phyloP scores from a whole-genome alignment of 2,329 filamentous ascomycete species.

The Botrytis sinoallii region DNA sequence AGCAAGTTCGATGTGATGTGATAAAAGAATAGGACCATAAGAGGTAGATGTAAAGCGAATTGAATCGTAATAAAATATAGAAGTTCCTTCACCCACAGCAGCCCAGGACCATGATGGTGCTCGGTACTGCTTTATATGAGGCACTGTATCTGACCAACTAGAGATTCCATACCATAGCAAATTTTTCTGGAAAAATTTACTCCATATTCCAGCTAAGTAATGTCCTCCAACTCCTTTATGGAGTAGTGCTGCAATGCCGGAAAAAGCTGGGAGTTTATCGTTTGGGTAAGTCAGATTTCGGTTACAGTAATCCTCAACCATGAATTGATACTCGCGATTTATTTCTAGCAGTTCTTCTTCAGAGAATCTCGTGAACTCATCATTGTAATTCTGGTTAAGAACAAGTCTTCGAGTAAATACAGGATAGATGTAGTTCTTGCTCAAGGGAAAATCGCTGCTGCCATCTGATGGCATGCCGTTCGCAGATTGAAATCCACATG shows the following conservation, averaged over 20 bases:
- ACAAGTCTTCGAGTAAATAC: neutral
- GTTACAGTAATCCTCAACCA: neutral
- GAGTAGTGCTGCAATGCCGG: neutral
- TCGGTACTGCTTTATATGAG: no score
- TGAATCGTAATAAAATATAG: fast-evolving
- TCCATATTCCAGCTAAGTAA: neutral
- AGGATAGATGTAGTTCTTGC: fast-evolving
- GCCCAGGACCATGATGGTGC: neutral
- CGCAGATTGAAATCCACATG: neutral
- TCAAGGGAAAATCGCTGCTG: fast-evolving
- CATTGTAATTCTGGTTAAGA: neutral
- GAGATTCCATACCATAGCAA: no score
- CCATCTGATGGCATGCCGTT: neutral
- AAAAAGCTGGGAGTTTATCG: neutral
- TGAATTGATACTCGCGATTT: neutral
- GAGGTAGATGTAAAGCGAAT: neutral
- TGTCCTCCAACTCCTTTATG: neutral
- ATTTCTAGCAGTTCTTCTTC: neutral
- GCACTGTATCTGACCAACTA: no score
- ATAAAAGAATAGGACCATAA: neutral
- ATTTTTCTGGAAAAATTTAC: neutral
- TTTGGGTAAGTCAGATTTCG: neutral
- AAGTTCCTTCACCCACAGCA: neutral
- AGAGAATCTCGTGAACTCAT: neutral
- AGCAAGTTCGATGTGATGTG: neutral